Percentiles rank a stretch among this genome's conserved stretches.
These are phyloP conservation scores for Sugiyamaella novakii DNA, from an alignment of 1,139 yeast genomes.

Conservation along the genomic window DNA sequence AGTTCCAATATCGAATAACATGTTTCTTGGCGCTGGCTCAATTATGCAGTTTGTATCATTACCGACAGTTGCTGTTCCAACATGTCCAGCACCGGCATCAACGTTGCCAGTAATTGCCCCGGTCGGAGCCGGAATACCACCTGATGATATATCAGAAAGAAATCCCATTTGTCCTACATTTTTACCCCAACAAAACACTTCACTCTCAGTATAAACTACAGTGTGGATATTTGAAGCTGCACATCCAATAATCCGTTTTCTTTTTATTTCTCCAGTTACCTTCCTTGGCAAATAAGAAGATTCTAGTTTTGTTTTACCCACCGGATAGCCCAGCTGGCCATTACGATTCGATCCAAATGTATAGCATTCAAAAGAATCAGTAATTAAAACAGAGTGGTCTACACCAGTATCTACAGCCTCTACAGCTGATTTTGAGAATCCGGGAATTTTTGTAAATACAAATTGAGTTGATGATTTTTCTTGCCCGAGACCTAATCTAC, in stretches of 20 bases:
- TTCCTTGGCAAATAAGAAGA: slow-evolving; percentile 48
- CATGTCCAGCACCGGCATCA: neutral
- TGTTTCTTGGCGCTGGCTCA: slow-evolving; percentile 48
- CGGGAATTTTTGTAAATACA: slow-evolving; percentile 46
- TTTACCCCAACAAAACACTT: slow-evolving; percentile 74
- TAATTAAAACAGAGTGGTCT: slow-evolving; percentile 65
- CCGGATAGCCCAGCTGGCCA: slow-evolving; percentile 64
- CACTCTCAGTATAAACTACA: slow-evolving; percentile 56
- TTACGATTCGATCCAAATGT: slow-evolving; percentile 78
- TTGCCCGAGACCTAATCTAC: slow-evolving; percentile 63
- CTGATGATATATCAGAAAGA: slow-evolving; percentile 18
- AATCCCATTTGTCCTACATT: slow-evolving; percentile 75
- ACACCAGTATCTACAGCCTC: slow-evolving; percentile 56
- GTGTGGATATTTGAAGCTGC: slow-evolving; percentile 76
- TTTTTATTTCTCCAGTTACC: slow-evolving; percentile 52
- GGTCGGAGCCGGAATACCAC: slow-evolving; percentile 16
- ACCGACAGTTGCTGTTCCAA: neutral
- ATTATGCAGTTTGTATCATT: slow-evolving; percentile 24
- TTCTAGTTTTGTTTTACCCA: slow-evolving; percentile 37
- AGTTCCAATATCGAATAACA: slow-evolving; percentile 47
- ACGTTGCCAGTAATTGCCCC: neutral
- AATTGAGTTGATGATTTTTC: slow-evolving; percentile 30
- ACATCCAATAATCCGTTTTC: slow-evolving; percentile 52
- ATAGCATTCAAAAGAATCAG: slow-evolving; percentile 55
- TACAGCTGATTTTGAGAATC: slow-evolving; percentile 42